Base-by-base conservation (phyloP, 257 asterid genomes). In the Perilla frutescens region DNA sequence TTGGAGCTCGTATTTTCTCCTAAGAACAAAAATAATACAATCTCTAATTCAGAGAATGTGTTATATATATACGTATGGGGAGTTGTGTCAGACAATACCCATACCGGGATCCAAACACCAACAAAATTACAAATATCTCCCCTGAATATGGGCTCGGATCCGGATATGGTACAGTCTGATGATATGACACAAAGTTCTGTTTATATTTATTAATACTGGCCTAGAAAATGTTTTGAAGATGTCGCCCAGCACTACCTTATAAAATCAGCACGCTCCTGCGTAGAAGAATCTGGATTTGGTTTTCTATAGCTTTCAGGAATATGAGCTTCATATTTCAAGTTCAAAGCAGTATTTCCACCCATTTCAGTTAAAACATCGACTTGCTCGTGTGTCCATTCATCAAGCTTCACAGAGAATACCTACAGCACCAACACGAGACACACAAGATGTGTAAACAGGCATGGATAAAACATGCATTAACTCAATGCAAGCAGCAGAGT, bases 341-440 rank as follows among this genome's bases (percentile, higher is more conserved):
- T 93, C 56, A 90, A 91, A 1, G 75, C 83, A 45, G 68, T 60
- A 70, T 93, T 93, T 72, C 98, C 98, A 67, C 98, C 98, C 89
- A 84, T 77, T 59, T 81, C 87, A 41, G 65, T 81, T 54, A 93
- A 80, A 60, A 80, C 73, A 74, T 93, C 95, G n/a, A 93, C 96
- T 83, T 89, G 91, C 68, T 90, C 97, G 68, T 89, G 66, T 29
- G 93, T 89, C 98, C 98, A 91, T 7, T 93, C 97, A 26, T 93
- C 98, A 14, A 93, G 89, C 71, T 88, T 93, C 81, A 87, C 90
- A 6, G 98, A 93, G 13, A 86, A 73, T 40, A 90, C 96, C 98
- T 93, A 78, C 62, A 63, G 43, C 20, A 47, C 68, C 29, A 51
- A 71, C 58, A 68, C 50, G 29, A 14, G 39, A 44, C 40, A 76